phyloP scores from a whole-genome alignment of 208 protist genomes.

The Trypanosoma platydactyli region DNA sequence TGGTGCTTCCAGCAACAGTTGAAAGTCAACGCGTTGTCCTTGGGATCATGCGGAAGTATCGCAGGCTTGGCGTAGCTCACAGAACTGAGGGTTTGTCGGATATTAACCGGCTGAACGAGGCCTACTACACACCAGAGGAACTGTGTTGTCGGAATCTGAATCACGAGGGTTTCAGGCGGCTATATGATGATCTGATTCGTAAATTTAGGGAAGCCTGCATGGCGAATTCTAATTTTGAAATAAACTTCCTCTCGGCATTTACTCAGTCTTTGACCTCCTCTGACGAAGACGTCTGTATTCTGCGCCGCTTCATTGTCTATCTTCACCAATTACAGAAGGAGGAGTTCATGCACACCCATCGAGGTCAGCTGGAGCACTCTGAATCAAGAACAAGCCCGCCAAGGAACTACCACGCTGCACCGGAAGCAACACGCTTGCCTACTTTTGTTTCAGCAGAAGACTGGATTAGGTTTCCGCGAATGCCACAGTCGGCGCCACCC shows the following conservation, averaged over 20 bases:
- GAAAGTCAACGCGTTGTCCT: constrained; percentile 24
- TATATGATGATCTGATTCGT: constrained; percentile 33
- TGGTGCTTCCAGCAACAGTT: constrained; percentile 29
- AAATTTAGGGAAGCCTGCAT: constrained; percentile 24
- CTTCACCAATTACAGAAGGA: constrained; percentile 28
- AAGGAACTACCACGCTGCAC: background rate
- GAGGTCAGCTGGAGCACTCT: constrained; percentile 9
- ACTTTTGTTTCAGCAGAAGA: constrained; percentile 17
- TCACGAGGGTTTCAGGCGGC: constrained; percentile 26
- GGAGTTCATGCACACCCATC: constrained; percentile 26
- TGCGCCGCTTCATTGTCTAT: constrained; percentile 24
- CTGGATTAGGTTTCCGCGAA: constrained; percentile 31
- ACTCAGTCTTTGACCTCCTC: constrained; percentile 21
- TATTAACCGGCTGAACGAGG: constrained; percentile 7
- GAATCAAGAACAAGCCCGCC: constrained; percentile 8
- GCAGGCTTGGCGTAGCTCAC: constrained; percentile 25
- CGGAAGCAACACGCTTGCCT: background rate
- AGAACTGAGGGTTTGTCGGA: constrained; percentile 23
- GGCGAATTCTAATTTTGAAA: constrained; percentile 27
- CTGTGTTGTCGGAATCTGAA: constrained; percentile 25
- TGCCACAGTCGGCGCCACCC: constrained; percentile 22
- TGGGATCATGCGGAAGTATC: constrained; percentile 28
- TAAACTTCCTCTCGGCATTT: constrained; percentile 21
- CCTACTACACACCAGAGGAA: constrained; percentile 25
- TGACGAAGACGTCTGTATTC: constrained; percentile 13